phyloP scores from a whole-genome alignment of 495 filamentous ascomycete species.

The Wilcoxina mikolae region DNA sequence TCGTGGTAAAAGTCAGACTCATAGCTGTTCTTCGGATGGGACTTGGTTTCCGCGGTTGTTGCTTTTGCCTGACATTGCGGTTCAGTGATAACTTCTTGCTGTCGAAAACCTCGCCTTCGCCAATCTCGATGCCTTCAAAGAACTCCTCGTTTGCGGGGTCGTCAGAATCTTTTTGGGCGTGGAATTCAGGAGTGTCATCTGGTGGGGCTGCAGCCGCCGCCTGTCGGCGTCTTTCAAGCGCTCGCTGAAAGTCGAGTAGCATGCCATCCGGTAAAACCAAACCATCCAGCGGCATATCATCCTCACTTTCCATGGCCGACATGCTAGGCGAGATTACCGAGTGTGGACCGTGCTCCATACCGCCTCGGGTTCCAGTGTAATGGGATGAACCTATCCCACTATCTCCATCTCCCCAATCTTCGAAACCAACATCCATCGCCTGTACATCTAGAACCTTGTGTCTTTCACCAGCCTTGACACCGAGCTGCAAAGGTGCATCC shows the following conservation, averaged over 20 bases:
- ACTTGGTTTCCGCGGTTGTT: constrained; percentile 45
- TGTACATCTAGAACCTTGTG: constrained; percentile 14
- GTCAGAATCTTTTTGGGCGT: background rate
- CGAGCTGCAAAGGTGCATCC: constrained; percentile 28
- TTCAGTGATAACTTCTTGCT: constrained; percentile 71
- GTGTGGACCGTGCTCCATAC: constrained; percentile 8
- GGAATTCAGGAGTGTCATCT: background rate
- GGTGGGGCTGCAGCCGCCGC: background rate
- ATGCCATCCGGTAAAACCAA: constrained; percentile 70
- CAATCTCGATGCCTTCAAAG: constrained; percentile 74
- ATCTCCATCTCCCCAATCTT: constrained; percentile 87
- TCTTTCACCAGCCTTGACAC: constrained; percentile 19
- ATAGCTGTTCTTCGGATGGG: constrained; percentile 57
- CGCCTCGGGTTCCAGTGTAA: constrained; percentile 33
- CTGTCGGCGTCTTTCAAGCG: constrained; percentile 40
- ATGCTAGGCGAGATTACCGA: constrained; percentile 39
- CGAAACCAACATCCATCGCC: constrained; percentile 53
- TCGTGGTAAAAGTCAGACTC: constrained; percentile 72
- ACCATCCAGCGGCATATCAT: constrained; percentile 66
- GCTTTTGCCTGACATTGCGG: constrained; percentile 80
- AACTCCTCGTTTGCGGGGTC: constrained; percentile 57
- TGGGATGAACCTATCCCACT: constrained; percentile 75
- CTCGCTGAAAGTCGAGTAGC: constrained; percentile 55
- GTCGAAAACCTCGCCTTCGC: constrained; percentile 64
- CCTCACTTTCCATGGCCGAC: constrained; percentile 65